These are phyloP conservation scores for Diaporthe citriasiana DNA, from an alignment of 2,329 filamentous ascomycete genomes.

Conservation along the genomic window DNA sequence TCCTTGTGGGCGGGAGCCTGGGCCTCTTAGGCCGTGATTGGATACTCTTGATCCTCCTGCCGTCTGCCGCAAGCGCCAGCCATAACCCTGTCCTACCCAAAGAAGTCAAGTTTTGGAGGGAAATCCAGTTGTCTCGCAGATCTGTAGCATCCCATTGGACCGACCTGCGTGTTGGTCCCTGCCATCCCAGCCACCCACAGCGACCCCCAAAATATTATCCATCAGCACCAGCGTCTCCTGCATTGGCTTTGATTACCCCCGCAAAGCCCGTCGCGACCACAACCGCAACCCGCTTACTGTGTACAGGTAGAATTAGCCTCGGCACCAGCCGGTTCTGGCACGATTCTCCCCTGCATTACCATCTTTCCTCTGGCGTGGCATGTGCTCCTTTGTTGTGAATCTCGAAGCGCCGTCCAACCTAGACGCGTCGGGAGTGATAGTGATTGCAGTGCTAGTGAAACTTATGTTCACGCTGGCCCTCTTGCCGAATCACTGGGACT, in stretches of 20 bases:
- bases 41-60: slow-evolving; percentile 19
- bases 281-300: not conserved
- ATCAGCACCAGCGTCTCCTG: not conserved
- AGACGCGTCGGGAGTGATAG: not conserved
- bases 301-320: not conserved
- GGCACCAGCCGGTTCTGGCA: slow-evolving; percentile 15
- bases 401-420: slow-evolving; percentile 10
- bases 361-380: not conserved
- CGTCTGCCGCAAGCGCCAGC: slow-evolving; percentile 40
- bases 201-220: not conserved
- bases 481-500: not conserved
- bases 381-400: not conserved
- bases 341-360: slow-evolving; percentile 3
- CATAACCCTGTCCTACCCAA: slow-evolving; percentile 33
- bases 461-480: not conserved
- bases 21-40: slow-evolving; percentile 29
- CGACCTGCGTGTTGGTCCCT: not conserved
- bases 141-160: slow-evolving; percentile 31
- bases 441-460: slow-evolving; percentile 11
- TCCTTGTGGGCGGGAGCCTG: not conserved
- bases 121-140: slow-evolving; percentile 18
- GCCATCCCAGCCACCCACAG: slow-evolving; percentile 18
- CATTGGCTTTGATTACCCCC: not conserved
- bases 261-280: not conserved
- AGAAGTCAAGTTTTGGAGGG: slow-evolving; percentile 16